Evolutionary conservation across 768 basidiomycete species (phyloP), one percentile per base, ranked within the genome.

Genomic region (Mycena kentingensis): DNA sequence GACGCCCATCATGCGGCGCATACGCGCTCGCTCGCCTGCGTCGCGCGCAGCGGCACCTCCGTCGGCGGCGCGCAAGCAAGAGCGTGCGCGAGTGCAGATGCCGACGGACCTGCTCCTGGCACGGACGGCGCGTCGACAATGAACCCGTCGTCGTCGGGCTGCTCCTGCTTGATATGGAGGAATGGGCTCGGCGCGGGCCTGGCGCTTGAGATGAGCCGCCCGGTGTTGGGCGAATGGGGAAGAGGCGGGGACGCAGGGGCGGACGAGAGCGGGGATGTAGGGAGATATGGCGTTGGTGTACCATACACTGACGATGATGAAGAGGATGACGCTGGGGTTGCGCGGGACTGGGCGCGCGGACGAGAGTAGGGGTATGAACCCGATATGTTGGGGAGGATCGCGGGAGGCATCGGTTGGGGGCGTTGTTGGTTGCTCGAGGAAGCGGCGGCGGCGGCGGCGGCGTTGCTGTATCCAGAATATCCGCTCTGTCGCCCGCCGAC

Each of bases 1-100:
- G 19, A 84, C 81, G 36, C 81, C 80, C 88, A 91, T 91, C 82
- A 89, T 83, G 42, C 73, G 71, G 48, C 84, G 80, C 88, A 89
- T 89, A 37, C 79, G 76, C 39, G 79, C n/a, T n/a, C 76, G 55
- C 79, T 76, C 1, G 87, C 88, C 61, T 88, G 84, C 0, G 86
- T 89, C 7, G 88, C 88, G 39, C 88, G 85, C 13, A 88, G 77
- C 7, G 88, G 87, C 1, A 88, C 87, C 63, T 83, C 81, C 28
- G 79, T 81, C 2, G 81, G 83, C 1, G 81, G 81, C 1, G 78
- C 79, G 37, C 37, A 39, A 39, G 37, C 37, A n/a, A 39, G 45
- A 78, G 70, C 0, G 73, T 67, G 58, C 70, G 78, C 57, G 50
- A 70, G 54, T 65, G 60, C 55, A 60, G 60, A 57, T 49, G n/a